These are phyloP conservation scores for Sporothrix brasiliensis DNA, from an alignment of 2,329 filamentous ascomycete genomes.

Conservation along the genomic window DNA sequence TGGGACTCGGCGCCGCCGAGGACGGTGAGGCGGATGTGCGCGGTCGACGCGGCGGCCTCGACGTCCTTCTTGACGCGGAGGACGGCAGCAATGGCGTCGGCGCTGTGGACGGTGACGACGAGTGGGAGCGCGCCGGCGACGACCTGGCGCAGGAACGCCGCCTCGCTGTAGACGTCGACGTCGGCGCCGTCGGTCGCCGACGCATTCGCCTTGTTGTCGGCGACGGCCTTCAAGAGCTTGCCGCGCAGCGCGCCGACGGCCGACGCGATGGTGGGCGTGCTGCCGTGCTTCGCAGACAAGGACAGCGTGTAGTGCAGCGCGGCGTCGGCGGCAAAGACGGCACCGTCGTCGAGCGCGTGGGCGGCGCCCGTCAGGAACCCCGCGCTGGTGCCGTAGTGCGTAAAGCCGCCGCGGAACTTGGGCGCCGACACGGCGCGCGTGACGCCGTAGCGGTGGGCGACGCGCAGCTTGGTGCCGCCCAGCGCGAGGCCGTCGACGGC, in stretches of 20 bases:
- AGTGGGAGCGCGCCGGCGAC: conserved; percentile 58
- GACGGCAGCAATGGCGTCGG: conserved; percentile 63
- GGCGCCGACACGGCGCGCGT: conserved; percentile 63
- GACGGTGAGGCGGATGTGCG: conserved; percentile 56
- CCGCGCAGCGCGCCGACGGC: conserved; percentile 55
- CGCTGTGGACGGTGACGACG: conserved; percentile 62
- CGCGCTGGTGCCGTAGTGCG: conserved; percentile 60
- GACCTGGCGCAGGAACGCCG: conserved; percentile 57
- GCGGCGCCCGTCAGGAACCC: conserved; percentile 58
- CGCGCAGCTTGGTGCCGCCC: conserved; percentile 59
- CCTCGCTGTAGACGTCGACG: conserved; percentile 52
- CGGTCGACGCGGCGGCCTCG: conserved; percentile 45
- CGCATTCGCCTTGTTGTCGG: conserved; percentile 32
- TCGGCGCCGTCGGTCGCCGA: conserved; percentile 43
- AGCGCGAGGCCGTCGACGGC: conserved; percentile 60
- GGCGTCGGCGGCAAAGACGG: conserved; percentile 58
- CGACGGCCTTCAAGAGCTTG: conserved; percentile 58
- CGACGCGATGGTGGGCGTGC: conserved; percentile 56
- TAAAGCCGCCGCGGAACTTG: conserved; percentile 46
- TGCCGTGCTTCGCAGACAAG: conserved; percentile 49
- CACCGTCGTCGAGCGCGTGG: conserved; percentile 51
- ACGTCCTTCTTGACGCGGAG: conserved; percentile 62
- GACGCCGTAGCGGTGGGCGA: conserved; percentile 58
- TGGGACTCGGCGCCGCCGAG: conserved; percentile 66
- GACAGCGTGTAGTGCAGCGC: conserved; percentile 61